A percentile compares a stretch with the other conserved stretches of the same genome.
Conservation (phyloP, 2,329 filamentous ascomycete species). For the Botryotinia calthae region DNA sequence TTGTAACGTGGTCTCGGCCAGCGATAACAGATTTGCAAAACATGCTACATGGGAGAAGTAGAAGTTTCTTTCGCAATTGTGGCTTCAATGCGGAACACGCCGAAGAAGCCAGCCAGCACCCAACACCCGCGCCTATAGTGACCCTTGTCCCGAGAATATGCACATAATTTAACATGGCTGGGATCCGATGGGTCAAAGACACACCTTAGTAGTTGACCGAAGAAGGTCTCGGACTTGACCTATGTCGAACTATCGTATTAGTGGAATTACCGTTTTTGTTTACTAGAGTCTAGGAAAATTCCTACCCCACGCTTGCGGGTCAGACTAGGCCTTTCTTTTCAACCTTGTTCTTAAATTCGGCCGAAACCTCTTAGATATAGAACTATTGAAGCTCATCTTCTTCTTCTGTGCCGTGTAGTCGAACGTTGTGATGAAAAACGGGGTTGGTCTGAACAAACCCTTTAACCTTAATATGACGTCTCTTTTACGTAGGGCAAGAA, state of each 20-base stretch:
- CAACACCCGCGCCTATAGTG: not conserved
- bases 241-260: not conserved
- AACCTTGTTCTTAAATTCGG: not conserved
- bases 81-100: not conserved
- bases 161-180: not conserved
- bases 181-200: not conserved
- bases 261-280: not conserved
- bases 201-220: not conserved
- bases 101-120: not conserved
- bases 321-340: not conserved
- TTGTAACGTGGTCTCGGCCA: not conserved
- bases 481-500: not conserved
- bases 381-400: not conserved
- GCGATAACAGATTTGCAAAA: not conserved
- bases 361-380: not conserved
- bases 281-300: not conserved
- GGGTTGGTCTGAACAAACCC: not conserved
- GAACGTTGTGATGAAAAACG: not conserved
- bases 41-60: not conserved
- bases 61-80: not conserved
- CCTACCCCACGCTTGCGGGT: too few relatives aligned
- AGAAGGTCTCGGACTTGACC: not conserved
- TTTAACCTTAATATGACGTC: not conserved
- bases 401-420: not conserved
- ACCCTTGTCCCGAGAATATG: not conserved